These are phyloP conservation scores for Wickerhamomyces queroliae DNA, from an alignment of 805 yeast species.

Conservation along the genomic window DNA sequence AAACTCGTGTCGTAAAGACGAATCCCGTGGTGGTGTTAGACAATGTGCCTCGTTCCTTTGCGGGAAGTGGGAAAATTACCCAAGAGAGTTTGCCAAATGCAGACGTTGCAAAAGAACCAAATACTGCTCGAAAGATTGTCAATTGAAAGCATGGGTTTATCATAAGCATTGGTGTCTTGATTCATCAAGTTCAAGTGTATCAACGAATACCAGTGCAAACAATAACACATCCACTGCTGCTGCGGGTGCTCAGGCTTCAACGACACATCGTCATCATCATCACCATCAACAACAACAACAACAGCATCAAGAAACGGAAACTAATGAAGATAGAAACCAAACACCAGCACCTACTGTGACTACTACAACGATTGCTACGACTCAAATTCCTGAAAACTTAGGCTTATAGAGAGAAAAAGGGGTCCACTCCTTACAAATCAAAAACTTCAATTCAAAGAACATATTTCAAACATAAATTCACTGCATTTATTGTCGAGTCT, in stretches of 20 bases:
- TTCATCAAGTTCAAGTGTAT: constrained; percentile 13
- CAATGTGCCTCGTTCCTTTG: constrained; percentile 94
- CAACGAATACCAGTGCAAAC: background rate
- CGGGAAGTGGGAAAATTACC: constrained; percentile 89
- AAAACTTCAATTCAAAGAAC: no score
- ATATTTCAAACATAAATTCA: no score
- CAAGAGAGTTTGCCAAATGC: constrained; percentile 93
- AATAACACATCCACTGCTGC: background rate
- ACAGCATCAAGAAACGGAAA: background rate
- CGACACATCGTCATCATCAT: background rate
- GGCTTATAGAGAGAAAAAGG: background rate
- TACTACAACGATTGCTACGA: no score
- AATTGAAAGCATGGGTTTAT: constrained; percentile 83
- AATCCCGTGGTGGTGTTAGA: constrained; percentile 78
- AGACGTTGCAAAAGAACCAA: constrained; percentile 91
- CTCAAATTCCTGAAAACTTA: background rate
- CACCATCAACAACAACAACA: background rate
- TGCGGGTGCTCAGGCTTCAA: background rate
- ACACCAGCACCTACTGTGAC: background rate
- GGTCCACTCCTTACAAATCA: no score
- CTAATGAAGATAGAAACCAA: background rate
- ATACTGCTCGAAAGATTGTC: constrained; percentile 91
- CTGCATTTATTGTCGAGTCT: no score
- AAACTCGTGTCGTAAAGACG: constrained; percentile 90
- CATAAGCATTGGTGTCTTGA: constrained; percentile 89